Evolutionary conservation across 805 yeast species (phyloP), one percentile per base, ranked within the genome.

Genomic region (Tetrapisispora namnaoensis): DNA sequence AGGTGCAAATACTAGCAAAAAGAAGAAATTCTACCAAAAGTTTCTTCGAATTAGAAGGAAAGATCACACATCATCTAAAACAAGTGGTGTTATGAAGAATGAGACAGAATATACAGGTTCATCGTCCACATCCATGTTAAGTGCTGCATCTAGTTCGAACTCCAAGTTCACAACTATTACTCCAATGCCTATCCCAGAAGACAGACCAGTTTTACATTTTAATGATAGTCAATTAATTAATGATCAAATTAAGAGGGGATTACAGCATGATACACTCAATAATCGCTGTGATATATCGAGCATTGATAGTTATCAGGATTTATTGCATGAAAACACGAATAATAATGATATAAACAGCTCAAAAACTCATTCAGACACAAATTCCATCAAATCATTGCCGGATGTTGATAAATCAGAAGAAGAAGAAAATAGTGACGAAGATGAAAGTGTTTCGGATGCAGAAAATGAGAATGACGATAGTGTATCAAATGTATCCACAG

Each of bases 171-270:
- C 46, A 5, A 20, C 27, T 10, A 28, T 44, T 18, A 27, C 37
- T 11, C 46, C 46, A 18, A 17, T 36, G 16, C 46, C 46, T 28
- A 44, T 44, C n/a, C 46, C 46, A 18, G 46, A 44, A 37, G 37
- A 44, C 17, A 28, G 28, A 9, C 34, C 27, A 3, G 42, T 28
- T 14, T 24, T 34, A 34, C 39, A 37, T 27, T 44, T 44, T 20
- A 35, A 44, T 20, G 45, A 42, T 16, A 32, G n/a, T 9, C 13
- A 36, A 17, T 24, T 30, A 7, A 42, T 42, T 13, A 42, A 42
- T 42, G 24, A 30, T 11, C 44, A 42, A 32, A 30, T 42, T 11
- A 42, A 16, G 18, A 42, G 44, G 30, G 44, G 28, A 42, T 4
- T 42, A 3, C 37, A 42, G 7, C 17, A 17, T 20, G 44, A 32